These are phyloP conservation scores for Phytophthora macrochlamydospora DNA, from an alignment of 352 stramenopile genomes.

Conservation along the genomic window DNA sequence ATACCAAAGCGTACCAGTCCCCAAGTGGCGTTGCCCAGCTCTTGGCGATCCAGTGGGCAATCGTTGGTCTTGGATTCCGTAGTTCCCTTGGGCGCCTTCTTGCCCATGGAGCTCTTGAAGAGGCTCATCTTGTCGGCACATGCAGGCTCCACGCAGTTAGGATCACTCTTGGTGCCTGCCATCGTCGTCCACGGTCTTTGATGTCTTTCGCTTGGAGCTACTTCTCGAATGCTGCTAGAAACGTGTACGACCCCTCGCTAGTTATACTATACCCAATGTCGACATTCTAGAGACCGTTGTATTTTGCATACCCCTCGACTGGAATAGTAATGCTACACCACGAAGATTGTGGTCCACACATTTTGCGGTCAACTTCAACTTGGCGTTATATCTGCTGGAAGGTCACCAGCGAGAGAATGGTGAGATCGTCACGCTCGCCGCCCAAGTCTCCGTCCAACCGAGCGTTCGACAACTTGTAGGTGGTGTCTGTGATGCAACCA, in stretches of 20 bases:
- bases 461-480: slow-evolving; percentile 29
- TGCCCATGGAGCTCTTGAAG: slow-evolving; percentile 77
- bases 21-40: slow-evolving; percentile 89
- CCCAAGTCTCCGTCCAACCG: slow-evolving; percentile 52
- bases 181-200: slow-evolving; percentile 17
- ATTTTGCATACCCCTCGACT: too few relatives aligned
- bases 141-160: slow-evolving; percentile 85
- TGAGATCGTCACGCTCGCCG: slow-evolving; percentile 37
- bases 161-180: slow-evolving; percentile 59
- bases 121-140: slow-evolving; percentile 88
- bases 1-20: slow-evolving; percentile 56
- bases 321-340: too few relatives aligned
- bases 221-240: background rate
- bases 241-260: too few relatives aligned
- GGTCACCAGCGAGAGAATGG: slow-evolving; percentile 1
- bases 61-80: slow-evolving; percentile 40
- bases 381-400: too few relatives aligned
- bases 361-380: too few relatives aligned
- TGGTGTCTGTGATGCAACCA: background rate
- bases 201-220: background rate
- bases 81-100: slow-evolving; percentile 28
- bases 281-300: too few relatives aligned
- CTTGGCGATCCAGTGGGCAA: slow-evolving; percentile 86
- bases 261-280: too few relatives aligned
- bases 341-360: too few relatives aligned